These are phyloP conservation scores for Ascocoryne sarcoides DNA, from an alignment of 2,329 filamentous ascomycete genomes.

Conservation along the genomic window DNA sequence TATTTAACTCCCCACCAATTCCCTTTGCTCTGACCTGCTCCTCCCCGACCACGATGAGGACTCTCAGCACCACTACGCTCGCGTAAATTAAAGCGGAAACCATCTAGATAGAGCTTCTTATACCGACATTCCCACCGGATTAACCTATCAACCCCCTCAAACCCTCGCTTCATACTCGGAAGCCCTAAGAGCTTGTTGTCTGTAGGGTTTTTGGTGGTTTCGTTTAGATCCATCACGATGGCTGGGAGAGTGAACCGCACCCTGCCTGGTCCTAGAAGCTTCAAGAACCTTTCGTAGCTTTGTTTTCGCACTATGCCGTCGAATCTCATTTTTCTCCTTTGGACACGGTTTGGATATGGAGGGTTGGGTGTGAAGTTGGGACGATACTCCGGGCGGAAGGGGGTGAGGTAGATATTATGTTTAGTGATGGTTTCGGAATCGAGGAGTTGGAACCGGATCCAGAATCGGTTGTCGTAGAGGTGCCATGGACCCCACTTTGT, in stretches of 20 bases:
- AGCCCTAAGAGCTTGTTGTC: conserved; percentile 7
- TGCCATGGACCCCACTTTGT: conserved; percentile 18
- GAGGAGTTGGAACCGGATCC: conserved; percentile 38
- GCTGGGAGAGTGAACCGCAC: conserved; percentile 23
- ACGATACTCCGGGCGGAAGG: neutral
- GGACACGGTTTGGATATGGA: too few species aligned
- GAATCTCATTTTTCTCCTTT: neutral
- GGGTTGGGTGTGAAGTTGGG: neutral
- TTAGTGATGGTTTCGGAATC: too few species aligned
- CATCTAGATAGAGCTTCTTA: conserved; percentile 15
- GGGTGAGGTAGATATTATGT: too few species aligned
- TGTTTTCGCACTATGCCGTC: neutral
- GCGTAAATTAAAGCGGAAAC: too few species aligned
- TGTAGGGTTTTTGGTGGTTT: too few species aligned
- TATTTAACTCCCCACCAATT: too few species aligned
- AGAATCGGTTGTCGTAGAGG: conserved; percentile 52
- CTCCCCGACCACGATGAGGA: too few species aligned
- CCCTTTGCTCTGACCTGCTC: too few species aligned
- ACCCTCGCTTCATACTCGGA: conserved; percentile 15
- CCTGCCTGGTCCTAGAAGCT: conserved; percentile 12
- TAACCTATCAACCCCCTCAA: conserved; percentile 1
- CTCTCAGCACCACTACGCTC: too few species aligned
- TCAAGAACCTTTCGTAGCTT: conserved; percentile 1
- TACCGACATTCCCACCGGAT: conserved; percentile 20
- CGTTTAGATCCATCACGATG: conserved; percentile 7